Evolutionary conservation across 768 basidiomycete species (phyloP), one percentile per base, ranked within the genome.

Genomic region (Collybia sordida): DNA sequence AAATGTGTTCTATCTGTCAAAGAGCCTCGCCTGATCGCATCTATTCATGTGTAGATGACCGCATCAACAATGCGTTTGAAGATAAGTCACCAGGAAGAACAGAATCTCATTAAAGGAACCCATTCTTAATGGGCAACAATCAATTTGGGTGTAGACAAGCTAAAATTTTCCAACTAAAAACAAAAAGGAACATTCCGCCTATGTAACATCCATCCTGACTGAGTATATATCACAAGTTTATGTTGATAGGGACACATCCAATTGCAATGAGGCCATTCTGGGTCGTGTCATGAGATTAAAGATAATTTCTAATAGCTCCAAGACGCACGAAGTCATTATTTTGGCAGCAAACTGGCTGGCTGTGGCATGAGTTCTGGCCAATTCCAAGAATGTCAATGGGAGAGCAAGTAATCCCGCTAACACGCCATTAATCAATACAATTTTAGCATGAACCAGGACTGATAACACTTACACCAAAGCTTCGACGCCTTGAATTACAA

Each of bases 331-430:
- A 70, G 1, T 47, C 34, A 49, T 71, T 66, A 51, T 68, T 49
- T 0, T 57, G 27, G 52, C 78, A 79, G 56, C 78, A 79, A 0
- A 75, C 76, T 1, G 71, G 56, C 37, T 73, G 50, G 4, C 54
- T 37, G 4, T 50, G 4, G 54, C 75, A 77, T 15, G 45, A 7
- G 23, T 57, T 59, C 23, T 46, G 61, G 38, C 54, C 62, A 49
- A 55, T 34, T 3, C 70, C 66, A 2, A 60, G 9, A 24, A 60
- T 59, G 24, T 61, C 61, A 27, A 73, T 46, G 0, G 71, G 61
- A 0, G 50, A 49, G 47, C 75, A 76, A 5, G n/a, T 53, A 5
- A 63, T 11, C 14, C 73, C 74, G 14, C 64, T 60, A 0, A 1
- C 0, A 7, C 44, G 15, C 3, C 42, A 39, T 12, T 12, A 18